Evolutionary conservation across 2,329 filamentous ascomycete species (phyloP).

Genomic region (Orbilia blumenaviensis): DNA sequence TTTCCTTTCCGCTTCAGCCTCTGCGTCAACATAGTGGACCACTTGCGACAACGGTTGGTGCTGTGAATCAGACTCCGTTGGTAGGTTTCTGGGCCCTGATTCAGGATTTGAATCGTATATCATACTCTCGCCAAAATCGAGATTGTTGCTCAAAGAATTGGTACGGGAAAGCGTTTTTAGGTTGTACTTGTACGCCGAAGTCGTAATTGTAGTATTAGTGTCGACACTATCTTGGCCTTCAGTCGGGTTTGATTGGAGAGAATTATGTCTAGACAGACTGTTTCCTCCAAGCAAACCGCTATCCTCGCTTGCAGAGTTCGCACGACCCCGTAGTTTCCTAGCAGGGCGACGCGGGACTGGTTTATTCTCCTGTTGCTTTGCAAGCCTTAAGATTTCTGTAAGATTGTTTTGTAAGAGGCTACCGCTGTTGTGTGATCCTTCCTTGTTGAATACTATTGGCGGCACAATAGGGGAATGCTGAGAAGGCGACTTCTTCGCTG

Average conservation of each 20-base stretch:
- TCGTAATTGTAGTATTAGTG: neutral
- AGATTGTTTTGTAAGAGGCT: constrained; percentile 41
- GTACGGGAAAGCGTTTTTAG: constrained; percentile 24
- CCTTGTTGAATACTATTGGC: constrained; percentile 8
- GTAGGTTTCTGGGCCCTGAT: neutral
- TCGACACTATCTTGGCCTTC: neutral
- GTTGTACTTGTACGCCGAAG: neutral
- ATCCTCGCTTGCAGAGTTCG: constrained; percentile 28
- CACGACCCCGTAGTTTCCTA: constrained; percentile 45
- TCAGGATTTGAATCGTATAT: constrained; percentile 46
- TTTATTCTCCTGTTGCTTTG: constrained; percentile 47
- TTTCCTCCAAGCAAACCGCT: neutral
- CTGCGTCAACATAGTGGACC: constrained; percentile 49
- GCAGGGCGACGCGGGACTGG: constrained; percentile 14
- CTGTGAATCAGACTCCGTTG: constrained; percentile 2
- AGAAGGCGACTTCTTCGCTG: constrained; percentile 31
- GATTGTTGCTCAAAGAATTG: constrained; percentile 28
- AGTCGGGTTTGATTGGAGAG: constrained; percentile 30
- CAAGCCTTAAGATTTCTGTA: constrained; percentile 38
- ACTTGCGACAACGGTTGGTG: constrained; percentile 29
- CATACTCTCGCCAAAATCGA: constrained; percentile 52
- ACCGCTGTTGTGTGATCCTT: neutral
- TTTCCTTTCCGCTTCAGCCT: constrained; percentile 45
- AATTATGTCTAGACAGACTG: constrained; percentile 37
- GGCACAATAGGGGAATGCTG: neutral